These are phyloP conservation scores for Verticillium isaacii DNA, from an alignment of 2,329 filamentous ascomycete species.

Conservation along the genomic window DNA sequence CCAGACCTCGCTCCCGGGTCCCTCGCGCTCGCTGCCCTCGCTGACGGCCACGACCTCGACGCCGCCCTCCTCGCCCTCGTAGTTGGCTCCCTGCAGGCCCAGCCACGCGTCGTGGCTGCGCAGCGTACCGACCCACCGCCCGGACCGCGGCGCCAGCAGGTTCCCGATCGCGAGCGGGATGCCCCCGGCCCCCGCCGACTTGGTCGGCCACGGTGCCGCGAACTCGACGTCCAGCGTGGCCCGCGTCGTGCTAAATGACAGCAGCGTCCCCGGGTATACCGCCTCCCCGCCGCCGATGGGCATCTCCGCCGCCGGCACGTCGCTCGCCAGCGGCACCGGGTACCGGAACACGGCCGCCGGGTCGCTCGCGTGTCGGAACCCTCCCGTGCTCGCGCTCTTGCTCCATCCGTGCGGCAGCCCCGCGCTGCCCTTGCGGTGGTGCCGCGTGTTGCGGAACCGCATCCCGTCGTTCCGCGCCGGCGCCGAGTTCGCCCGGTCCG, in stretches of 20 bases:
- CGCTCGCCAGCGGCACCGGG: slow-evolving; percentile 29
- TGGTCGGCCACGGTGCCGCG: slow-evolving; percentile 18
- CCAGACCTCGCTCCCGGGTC: slow-evolving; percentile 9
- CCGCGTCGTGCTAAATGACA: slow-evolving; percentile 33
- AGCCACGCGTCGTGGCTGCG: slow-evolving; percentile 41
- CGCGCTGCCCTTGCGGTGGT: slow-evolving; percentile 21
- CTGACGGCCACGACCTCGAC: slow-evolving; percentile 40
- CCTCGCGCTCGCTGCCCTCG: slow-evolving; percentile 29
- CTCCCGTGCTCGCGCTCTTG: slow-evolving; percentile 23
- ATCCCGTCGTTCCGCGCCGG: slow-evolving; percentile 31
- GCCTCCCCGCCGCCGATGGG: slow-evolving; percentile 8
- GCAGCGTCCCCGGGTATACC: slow-evolving; percentile 29
- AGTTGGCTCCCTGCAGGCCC: slow-evolving; percentile 40
- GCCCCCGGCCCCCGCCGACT: slow-evolving; percentile 14
- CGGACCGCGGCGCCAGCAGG: slow-evolving; percentile 27
- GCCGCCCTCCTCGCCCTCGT: slow-evolving; percentile 30
- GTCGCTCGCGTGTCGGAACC: slow-evolving; percentile 35
- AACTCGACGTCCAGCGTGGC: slow-evolving; percentile 37
- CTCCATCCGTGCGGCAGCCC: slow-evolving; percentile 34
- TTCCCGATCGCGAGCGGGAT: slow-evolving; percentile 38
- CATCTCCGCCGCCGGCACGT: neutral
- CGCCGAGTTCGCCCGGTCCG: slow-evolving; percentile 28
- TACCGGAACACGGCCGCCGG: slow-evolving; percentile 33
- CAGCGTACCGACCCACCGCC: slow-evolving; percentile 35
- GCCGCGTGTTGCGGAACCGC: slow-evolving; percentile 31